Conservation (phyloP, 225 moss, liverwort and hornwort genomes). For the Pseudoscleropodium purum region DNA sequence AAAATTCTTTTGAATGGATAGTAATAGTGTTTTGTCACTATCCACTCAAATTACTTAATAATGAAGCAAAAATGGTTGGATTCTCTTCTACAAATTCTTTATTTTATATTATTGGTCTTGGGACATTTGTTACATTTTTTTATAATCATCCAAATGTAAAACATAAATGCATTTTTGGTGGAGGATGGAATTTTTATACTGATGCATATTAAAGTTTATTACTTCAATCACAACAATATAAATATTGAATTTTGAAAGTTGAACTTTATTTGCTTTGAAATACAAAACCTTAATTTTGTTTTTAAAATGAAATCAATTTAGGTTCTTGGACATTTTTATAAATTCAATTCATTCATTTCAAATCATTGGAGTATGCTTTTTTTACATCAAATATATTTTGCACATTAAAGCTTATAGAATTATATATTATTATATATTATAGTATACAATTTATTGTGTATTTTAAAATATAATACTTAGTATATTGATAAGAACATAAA, state of each 20-base stretch:
- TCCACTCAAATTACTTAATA: too few species aligned
- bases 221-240: neutral
- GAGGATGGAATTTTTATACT: neutral
- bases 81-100: neutral
- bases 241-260: neutral
- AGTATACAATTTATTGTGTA: neutral
- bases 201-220: too few species aligned
- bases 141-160: neutral
- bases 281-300: neutral
- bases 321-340: neutral
- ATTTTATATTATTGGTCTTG: neutral
- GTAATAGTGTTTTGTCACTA: too few species aligned
- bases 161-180: neutral
- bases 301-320: neutral
- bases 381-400: neutral
- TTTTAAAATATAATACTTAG: neutral
- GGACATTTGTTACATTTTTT: neutral
- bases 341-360: too few species aligned
- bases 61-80: neutral
- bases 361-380: neutral
- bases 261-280: neutral
- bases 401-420: neutral
- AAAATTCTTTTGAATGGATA: too few species aligned
- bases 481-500: neutral
- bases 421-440: neutral